Base-by-base conservation (phyloP, 306 rosid genomes). In the Oemleria cerasiformis region DNA sequence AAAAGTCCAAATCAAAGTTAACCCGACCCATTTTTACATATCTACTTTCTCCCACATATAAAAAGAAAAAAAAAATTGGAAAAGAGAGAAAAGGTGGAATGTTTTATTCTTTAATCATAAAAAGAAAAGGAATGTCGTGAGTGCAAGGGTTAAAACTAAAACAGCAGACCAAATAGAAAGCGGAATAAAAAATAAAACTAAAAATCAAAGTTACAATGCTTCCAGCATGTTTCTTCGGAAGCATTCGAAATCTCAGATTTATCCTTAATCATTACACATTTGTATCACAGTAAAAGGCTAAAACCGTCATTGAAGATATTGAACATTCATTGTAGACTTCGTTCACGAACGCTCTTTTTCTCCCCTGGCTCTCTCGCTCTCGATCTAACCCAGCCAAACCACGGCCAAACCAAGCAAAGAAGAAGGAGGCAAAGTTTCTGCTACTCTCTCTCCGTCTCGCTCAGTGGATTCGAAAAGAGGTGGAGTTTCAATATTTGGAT, bases 371-470 rank as follows among this genome's bases (percentile, higher is more conserved):
- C 6, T 72, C 43, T 34, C 43, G 23, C 53, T 71, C 40, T 38
- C 75, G 73, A 67, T 80, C 84, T 62, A 45, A 69, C 48, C 72
- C 72, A 58, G 13, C 76, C 84, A 54, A 44, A 63, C 47, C 72
- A 68, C 48, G 5, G 36, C 73, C 39, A 44, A 19, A 58, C 25
- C 72, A 42, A 76, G 56, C 65, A 11, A 49, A 21, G 72, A 54
- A 44, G 59, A 20, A 56, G 59, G 61, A 57, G 10, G 61, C 79
- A 55, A 69, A 58, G 63, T 57, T 21, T 40, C 43, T 56, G 82
- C 13, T 4, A 53, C 44, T 63, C 59, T 30, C 62, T 47, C 39
- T 76, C 54, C 40, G 54, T 54, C 59, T 64, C 45, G 63, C 41
- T 6, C 20, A 16, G n/a, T 34, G 72, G 43, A 63, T 70, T 34